Percentiles rank a stretch among this genome's conserved stretches.
Evolutionary conservation across 768 basidiomycete species (phyloP).

Genomic region (Mrakia frigida): DNA sequence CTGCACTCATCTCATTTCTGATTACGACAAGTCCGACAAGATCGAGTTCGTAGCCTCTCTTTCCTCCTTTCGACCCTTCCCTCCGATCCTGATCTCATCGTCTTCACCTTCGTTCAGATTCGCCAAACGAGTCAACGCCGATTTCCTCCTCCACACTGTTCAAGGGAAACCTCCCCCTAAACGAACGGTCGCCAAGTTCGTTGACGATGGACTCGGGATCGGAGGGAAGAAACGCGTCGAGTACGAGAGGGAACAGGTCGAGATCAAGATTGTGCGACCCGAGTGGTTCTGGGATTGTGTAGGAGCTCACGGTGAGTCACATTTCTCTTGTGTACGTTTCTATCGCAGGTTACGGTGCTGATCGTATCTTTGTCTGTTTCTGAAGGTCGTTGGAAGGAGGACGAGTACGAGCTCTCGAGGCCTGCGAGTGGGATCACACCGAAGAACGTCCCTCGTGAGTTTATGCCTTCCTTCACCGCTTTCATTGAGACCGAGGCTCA

Average conservation of each 20-base stretch:
- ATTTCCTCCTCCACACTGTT: neutral
- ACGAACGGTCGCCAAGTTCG: slow-evolving; percentile 33
- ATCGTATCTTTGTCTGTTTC: neutral
- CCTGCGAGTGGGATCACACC: neutral
- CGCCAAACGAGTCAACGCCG: neutral
- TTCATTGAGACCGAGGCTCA: neutral
- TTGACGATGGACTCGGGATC: neutral
- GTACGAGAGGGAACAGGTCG: slow-evolving; percentile 64
- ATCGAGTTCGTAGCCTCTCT: slow-evolving; percentile 38
- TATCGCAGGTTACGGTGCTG: neutral
- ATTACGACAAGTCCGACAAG: slow-evolving; percentile 54
- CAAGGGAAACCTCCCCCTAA: slow-evolving; percentile 37
- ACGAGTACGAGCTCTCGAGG: slow-evolving; percentile 39
- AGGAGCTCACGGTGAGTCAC: slow-evolving; percentile 48
- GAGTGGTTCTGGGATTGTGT: slow-evolving; percentile 96
- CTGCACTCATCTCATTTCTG: slow-evolving; percentile 81
- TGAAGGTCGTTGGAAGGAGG: slow-evolving; percentile 52
- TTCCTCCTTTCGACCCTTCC: slow-evolving; percentile 39
- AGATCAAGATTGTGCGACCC: slow-evolving; percentile 66
- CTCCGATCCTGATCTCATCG: neutral
- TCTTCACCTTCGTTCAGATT: neutral
- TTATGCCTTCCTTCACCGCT: too few relatives aligned
- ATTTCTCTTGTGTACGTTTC: too few relatives aligned
- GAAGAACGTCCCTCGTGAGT: slow-evolving; percentile 16
- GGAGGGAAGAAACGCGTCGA: slow-evolving; percentile 37